These are phyloP conservation scores for Eucalyptus regnans DNA, from an alignment of 345 rosid species.

Conservation along the genomic window DNA sequence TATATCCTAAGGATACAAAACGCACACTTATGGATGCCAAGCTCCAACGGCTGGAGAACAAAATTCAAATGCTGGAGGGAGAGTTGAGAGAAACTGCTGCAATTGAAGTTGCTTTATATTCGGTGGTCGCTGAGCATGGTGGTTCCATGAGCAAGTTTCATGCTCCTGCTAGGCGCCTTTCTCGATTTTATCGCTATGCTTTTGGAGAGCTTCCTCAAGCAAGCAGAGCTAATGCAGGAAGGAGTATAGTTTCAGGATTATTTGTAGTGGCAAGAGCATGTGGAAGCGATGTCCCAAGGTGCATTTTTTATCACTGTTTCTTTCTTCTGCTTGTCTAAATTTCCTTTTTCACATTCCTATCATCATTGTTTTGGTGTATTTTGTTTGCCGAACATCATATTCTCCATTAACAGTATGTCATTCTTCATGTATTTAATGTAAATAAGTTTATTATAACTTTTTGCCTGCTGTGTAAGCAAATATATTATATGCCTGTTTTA, in stretches of 20 bases:
- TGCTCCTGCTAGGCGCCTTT: constrained; percentile 94
- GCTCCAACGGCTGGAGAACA: constrained; percentile 54
- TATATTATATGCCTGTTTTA: background rate
- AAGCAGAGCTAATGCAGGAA: constrained; percentile 64
- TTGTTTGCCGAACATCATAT: background rate
- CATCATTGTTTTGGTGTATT: background rate
- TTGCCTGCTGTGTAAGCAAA: background rate
- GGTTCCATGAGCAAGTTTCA: constrained; percentile 77
- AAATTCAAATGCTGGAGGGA: constrained; percentile 66
- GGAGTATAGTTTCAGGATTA: constrained; percentile 72
- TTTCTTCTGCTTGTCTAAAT: background rate
- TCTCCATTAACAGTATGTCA: background rate
- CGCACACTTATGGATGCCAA: constrained; percentile 30
- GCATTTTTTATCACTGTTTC: background rate
- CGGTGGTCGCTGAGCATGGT: constrained; percentile 89
- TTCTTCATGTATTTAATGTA: background rate
- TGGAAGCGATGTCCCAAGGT: constrained; percentile 96
- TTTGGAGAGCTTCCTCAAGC: constrained; percentile 30
- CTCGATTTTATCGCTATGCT: constrained; percentile 69
- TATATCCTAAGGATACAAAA: constrained; percentile 31
- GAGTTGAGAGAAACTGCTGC: constrained; percentile 92
- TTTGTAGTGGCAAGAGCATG: constrained; percentile 83
- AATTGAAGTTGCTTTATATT: constrained; percentile 69
- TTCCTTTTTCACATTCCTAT: background rate
- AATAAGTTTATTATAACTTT: background rate